Conservation (phyloP, 2,329 filamentous ascomycete genomes). For the Sporothrix globosa region DNA sequence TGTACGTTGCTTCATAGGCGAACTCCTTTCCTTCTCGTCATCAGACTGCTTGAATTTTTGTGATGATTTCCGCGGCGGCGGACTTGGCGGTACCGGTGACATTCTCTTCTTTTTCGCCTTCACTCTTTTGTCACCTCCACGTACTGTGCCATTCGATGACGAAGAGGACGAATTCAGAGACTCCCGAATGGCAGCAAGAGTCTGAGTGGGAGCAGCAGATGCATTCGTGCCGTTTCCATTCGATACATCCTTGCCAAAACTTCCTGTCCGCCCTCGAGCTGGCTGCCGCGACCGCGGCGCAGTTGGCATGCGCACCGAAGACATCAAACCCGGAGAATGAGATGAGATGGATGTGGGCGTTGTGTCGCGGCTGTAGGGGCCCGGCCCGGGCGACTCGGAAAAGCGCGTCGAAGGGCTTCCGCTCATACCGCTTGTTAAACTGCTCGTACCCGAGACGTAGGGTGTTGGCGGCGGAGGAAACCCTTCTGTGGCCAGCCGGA, state of each 20-base stretch:
- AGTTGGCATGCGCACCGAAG: slow-evolving; percentile 51
- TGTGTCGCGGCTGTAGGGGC: slow-evolving; percentile 74
- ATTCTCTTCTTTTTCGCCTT: slow-evolving; percentile 52
- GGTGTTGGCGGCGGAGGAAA: slow-evolving; percentile 66
- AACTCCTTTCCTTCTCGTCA: slow-evolving; percentile 43
- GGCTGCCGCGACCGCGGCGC: slow-evolving; percentile 55
- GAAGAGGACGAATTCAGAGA: slow-evolving; percentile 73
- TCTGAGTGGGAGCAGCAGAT: slow-evolving; percentile 58
- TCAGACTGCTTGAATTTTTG: slow-evolving; percentile 54
- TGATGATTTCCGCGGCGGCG: slow-evolving; percentile 65
- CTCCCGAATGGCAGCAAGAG: slow-evolving; percentile 68
- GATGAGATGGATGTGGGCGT: slow-evolving; percentile 79
- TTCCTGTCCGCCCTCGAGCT: slow-evolving; percentile 60
- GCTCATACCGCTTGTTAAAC: slow-evolving; percentile 62
- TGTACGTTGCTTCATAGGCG: slow-evolving; percentile 45
- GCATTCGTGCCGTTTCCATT: slow-evolving; percentile 45
- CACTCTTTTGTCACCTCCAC: slow-evolving; percentile 53
- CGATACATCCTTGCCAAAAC: slow-evolving; percentile 58
- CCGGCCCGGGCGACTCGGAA: slow-evolving; percentile 70
- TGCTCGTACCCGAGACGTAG: slow-evolving; percentile 63
- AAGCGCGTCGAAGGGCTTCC: slow-evolving; percentile 75
- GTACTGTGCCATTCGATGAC: slow-evolving; percentile 62
- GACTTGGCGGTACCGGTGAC: slow-evolving; percentile 59
- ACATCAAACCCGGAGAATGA: slow-evolving; percentile 67
- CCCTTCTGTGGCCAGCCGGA: slow-evolving; percentile 64